phyloP scores from a whole-genome alignment of 192 early-diverging fungal species.

The Coemansia sp. region DNA sequence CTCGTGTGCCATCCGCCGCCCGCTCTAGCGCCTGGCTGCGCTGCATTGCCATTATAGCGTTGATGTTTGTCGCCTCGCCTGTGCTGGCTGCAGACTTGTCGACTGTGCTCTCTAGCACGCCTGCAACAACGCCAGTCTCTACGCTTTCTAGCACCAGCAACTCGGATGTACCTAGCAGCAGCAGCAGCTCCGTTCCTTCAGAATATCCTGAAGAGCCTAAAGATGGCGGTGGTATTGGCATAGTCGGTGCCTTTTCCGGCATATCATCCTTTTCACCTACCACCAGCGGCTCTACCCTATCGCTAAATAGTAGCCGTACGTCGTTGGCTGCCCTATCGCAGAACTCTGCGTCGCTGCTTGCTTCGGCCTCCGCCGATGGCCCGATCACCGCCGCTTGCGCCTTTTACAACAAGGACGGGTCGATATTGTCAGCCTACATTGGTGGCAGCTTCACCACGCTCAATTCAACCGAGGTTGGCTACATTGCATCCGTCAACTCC shows the following conservation, averaged over 20 bases:
- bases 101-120: neutral
- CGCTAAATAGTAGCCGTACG: conserved; percentile 33
- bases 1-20: neutral
- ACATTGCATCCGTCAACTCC: conserved; percentile 37
- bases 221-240: conserved; percentile 48
- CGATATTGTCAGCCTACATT: conserved; percentile 32
- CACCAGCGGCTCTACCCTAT: conserved; percentile 25
- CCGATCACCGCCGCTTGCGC: conserved; percentile 38
- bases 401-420: conserved; percentile 39
- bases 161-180: neutral
- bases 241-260: conserved; percentile 54
- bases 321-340: conserved; percentile 45
- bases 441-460: conserved; percentile 46
- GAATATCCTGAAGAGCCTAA: conserved; percentile 3
- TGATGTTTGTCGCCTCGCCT: conserved; percentile 30
- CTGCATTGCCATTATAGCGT: conserved; percentile 19
- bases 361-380: conserved; percentile 28
- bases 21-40: conserved; percentile 20
- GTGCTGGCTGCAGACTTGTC: conserved; percentile 22
- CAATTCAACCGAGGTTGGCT: conserved; percentile 32
- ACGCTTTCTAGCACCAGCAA: neutral
- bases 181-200: neutral
- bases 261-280: conserved; percentile 43
- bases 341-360: conserved; percentile 32
- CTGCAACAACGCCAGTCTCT: neutral